Conservation (phyloP, 2,329 filamentous ascomycete species). For the Xylariaceae sp. region DNA sequence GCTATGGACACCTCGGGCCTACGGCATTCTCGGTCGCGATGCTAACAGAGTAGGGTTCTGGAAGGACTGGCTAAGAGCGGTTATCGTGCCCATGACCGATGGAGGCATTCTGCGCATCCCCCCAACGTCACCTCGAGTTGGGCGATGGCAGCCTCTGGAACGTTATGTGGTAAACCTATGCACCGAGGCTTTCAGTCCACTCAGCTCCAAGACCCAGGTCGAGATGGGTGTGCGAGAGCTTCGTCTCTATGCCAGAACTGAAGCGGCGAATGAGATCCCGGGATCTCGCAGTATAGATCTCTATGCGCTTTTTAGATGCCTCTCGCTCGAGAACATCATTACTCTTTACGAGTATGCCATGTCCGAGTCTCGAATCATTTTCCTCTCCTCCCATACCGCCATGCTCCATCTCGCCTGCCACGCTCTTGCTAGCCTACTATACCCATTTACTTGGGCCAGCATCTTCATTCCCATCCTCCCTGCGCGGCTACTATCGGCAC, state of each 20-base stretch:
- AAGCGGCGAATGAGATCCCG: slow-evolving; percentile 88
- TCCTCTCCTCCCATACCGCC: slow-evolving; percentile 90
- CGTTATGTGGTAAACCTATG: slow-evolving; percentile 96
- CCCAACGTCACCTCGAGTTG: slow-evolving; percentile 82
- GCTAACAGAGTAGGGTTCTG: slow-evolving; percentile 82
- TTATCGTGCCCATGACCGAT: slow-evolving; percentile 94
- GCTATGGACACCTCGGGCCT: slow-evolving; percentile 91
- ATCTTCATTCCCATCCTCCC: slow-evolving; percentile 92
- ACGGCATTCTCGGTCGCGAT: slow-evolving; percentile 87
- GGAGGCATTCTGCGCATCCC: slow-evolving; percentile 80
- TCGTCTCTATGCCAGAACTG: slow-evolving; percentile 87
- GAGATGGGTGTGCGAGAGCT: slow-evolving; percentile 88
- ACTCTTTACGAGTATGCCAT: slow-evolving; percentile 91
- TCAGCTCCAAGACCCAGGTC: slow-evolving; percentile 92
- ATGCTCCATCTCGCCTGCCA: slow-evolving; percentile 94
- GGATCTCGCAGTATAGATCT: slow-evolving; percentile 88
- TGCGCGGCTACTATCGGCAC: slow-evolving; percentile 79
- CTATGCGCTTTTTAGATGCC: slow-evolving; percentile 84
- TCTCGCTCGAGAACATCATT: slow-evolving; percentile 90
- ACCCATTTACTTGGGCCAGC: slow-evolving; percentile 88
- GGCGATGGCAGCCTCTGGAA: slow-evolving; percentile 94
- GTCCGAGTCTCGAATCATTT: slow-evolving; percentile 90
- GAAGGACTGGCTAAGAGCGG: slow-evolving; percentile 96
- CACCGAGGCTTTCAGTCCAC: slow-evolving; percentile 87
- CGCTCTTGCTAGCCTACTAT: slow-evolving; percentile 81